Evolutionary conservation across 2,329 filamentous ascomycete genomes (phyloP).

Genomic region (Talaromyces sp.): DNA sequence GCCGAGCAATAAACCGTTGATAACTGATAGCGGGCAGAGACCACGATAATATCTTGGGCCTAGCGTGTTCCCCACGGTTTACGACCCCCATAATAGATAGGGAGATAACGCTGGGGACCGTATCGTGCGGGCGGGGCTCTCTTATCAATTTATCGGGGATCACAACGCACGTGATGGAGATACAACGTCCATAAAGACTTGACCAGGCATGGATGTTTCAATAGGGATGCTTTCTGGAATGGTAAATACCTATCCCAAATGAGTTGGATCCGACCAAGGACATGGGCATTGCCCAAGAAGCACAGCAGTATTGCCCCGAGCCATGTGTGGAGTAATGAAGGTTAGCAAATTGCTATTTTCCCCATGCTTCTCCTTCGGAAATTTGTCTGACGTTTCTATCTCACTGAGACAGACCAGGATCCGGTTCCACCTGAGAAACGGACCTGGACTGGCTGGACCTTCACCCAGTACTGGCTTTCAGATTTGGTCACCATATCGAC

Average conservation of each 20-base stretch:
- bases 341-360: background rate
- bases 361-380: background rate
- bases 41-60: too few relatives aligned
- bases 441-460: slow-evolving; percentile 17
- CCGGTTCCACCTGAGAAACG: slow-evolving; percentile 16
- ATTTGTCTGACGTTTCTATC: background rate
- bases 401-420: slow-evolving; percentile 11
- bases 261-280: background rate
- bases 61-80: too few relatives aligned
- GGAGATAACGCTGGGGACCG: background rate
- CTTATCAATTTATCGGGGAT: background rate
- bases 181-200: background rate
- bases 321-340: slow-evolving; percentile 17
- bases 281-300: slow-evolving; percentile 16
- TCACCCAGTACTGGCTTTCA: slow-evolving; percentile 17
- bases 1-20: background rate
- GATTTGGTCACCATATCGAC: slow-evolving; percentile 15
- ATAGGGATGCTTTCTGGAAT: too few relatives aligned
- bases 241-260: background rate
- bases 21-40: background rate
- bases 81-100: background rate
- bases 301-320: slow-evolving; percentile 16
- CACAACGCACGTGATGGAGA: background rate
- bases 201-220: background rate
- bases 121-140: background rate